A percentile compares a stretch with the other conserved stretches of the same genome.
Conservation (phyloP, 208 protist genomes). For the Ichthyophonus hoferi region DNA sequence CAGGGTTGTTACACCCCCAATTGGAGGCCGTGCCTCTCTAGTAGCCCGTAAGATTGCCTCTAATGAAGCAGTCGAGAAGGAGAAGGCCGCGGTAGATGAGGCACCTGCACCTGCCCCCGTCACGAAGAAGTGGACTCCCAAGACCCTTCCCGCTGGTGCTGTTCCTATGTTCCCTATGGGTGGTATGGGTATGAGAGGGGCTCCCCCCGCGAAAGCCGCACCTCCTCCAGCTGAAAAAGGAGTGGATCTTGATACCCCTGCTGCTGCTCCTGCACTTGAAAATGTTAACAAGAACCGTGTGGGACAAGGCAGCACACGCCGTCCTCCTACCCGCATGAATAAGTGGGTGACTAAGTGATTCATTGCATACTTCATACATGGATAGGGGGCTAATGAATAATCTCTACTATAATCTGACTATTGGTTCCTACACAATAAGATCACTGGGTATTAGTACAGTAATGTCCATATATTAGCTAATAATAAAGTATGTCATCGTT, state of each 20-base stretch:
- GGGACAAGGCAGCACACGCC: background rate
- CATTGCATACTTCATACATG: background rate
- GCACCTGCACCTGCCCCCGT: background rate
- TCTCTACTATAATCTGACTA: background rate
- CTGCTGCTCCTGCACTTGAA: background rate
- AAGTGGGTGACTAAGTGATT: background rate
- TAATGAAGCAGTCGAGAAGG: background rate
- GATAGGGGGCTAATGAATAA: background rate
- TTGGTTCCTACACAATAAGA: background rate
- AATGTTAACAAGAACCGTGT: background rate
- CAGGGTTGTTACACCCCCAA: too few species aligned
- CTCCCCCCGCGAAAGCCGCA: background rate
- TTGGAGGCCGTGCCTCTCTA: too few species aligned
- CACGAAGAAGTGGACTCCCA: background rate
- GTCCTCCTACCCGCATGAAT: background rate
- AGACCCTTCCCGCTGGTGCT: background rate
- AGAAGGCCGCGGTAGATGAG: background rate
- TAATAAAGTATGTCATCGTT: too few species aligned
- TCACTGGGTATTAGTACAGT: too few species aligned
- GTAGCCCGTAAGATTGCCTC: too few species aligned
- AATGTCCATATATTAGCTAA: too few species aligned
- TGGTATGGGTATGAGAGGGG: background rate
- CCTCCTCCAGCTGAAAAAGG: background rate
- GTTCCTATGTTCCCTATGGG: background rate
- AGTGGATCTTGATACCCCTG: background rate